Evolutionary conservation across 1,139 yeast species (phyloP), one percentile per base, ranked within the genome.

Genomic region (Protomyces lactucae-debilis): DNA sequence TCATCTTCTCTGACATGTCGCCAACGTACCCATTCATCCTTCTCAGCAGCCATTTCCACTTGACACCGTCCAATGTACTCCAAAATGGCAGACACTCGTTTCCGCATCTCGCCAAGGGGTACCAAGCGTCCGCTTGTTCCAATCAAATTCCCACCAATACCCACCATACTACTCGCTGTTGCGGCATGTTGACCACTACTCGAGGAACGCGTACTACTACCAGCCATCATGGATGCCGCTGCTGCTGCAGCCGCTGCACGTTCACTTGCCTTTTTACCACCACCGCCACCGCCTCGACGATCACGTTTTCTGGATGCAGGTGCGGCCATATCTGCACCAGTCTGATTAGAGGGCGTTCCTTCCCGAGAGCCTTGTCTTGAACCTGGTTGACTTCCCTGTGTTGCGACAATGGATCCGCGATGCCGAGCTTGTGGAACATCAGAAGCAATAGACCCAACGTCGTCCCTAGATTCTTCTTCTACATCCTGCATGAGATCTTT

Each of bases 21-120:
- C 66, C 85, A 74, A 68, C 79, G 80, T 52, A 78, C 76, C 70
- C 88, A 83, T 66, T 81, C 80, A 9, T 79, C 77, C 68, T 85
- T 85, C 71, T 91, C 97, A 61, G 82, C 83, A 54, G 85, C 86
- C 67, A 91, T 77, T 72, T 93, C 97, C 66, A 85, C 75, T 73
- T 90, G 96, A 1, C 95, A 87, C 57, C 96, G 80, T 8, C 90
- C 90, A 37, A 92, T 81, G 81, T 92, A 93, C 76, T 93, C 98
- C 71, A 92, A 78, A 21, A 93, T 91, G 2, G 97, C 95, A 3
- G 92, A 88, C 0, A 91, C 88, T 65, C 99, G 81, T 72, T 90
- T 86, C 64, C 92, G 83, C 85, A 92, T 85, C 73, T 92, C 99
- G 69, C 83, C 82, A 66, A 91, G 76, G 1, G 91, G 82, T 10